Conservation (phyloP, 2,329 filamentous ascomycete species). For the Fusarium sp. region DNA sequence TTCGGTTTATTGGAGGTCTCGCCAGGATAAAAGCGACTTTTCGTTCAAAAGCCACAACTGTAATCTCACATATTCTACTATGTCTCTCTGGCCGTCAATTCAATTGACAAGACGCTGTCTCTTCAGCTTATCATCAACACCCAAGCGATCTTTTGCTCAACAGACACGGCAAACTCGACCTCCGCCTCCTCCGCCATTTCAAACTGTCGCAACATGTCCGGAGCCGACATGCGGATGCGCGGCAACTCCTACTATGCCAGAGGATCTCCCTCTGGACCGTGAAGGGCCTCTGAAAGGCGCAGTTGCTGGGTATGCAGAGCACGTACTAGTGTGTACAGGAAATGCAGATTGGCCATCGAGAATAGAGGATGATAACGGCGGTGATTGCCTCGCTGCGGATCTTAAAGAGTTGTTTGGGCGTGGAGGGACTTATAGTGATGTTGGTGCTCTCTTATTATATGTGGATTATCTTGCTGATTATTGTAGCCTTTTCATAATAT, state of each 20-base stretch:
- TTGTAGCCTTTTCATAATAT: conserved; percentile 86
- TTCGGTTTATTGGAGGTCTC: conserved; percentile 11
- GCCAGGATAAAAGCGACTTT: neutral
- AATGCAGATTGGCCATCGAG: conserved; percentile 82
- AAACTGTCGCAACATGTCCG: conserved; percentile 71
- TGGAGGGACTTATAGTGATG: conserved; percentile 74
- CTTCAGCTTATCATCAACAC: conserved; percentile 5
- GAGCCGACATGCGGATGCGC: conserved; percentile 81
- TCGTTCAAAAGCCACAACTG: neutral
- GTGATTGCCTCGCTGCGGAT: conserved; percentile 75
- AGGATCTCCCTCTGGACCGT: conserved; percentile 79
- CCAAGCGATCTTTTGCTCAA: conserved; percentile 32
- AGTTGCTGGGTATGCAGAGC: conserved; percentile 82
- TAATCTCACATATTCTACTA: conserved; percentile 1
- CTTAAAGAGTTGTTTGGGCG: conserved; percentile 77
- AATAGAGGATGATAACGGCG: conserved; percentile 83
- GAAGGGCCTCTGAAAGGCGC: conserved; percentile 77
- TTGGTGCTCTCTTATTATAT: conserved; percentile 51
- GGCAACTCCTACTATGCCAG: conserved; percentile 71
- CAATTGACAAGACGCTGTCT: conserved; percentile 26
- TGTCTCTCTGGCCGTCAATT: conserved; percentile 35
- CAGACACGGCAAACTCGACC: conserved; percentile 25
- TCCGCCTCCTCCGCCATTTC: conserved; percentile 51
- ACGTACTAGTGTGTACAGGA: conserved; percentile 86
- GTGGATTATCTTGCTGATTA: conserved; percentile 55